A percentile compares a stretch with the other conserved stretches of the same genome.
Conservation (phyloP, 345 rosid species). For the Bruguiera sexangula region DNA sequence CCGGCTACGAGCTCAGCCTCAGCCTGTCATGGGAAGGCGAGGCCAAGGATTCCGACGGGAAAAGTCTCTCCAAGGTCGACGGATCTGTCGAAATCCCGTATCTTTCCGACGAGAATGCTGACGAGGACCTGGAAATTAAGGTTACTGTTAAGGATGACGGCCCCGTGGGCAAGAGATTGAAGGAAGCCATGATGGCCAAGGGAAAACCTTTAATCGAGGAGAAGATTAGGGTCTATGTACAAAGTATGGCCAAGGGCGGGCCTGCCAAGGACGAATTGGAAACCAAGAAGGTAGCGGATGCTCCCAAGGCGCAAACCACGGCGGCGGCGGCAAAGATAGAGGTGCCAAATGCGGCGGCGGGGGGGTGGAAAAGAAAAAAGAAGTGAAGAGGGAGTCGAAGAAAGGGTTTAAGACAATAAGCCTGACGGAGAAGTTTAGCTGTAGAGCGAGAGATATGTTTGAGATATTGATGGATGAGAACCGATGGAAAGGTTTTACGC, state of each 20-base stretch:
- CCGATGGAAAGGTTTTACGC: constrained; percentile 91
- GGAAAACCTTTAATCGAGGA: constrained; percentile 70
- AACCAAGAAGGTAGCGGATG: constrained; percentile 43
- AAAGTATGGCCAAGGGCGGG: constrained; percentile 80
- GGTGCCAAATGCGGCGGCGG: constrained; percentile 19
- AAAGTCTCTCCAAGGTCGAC: constrained; percentile 50
- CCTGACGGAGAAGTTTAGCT: constrained; percentile 81
- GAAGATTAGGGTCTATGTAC: constrained; percentile 64
- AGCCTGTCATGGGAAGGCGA: constrained; percentile 81
- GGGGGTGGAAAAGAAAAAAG: constrained; percentile 39
- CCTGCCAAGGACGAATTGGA: constrained; percentile 87
- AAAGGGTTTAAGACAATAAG: constrained; percentile 69
- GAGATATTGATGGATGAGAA: constrained; percentile 98
- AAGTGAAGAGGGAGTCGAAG: constrained; percentile 37
- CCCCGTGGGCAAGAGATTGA: constrained; percentile 61
- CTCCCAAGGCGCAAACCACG: too few species aligned
- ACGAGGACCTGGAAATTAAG: constrained; percentile 84
- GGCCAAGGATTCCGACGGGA: constrained; percentile 71
- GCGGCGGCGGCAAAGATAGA: not conserved
- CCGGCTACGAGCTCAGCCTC: constrained; percentile 81
- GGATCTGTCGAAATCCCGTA: constrained; percentile 87
- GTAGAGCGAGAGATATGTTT: constrained; percentile 71
- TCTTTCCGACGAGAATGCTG: constrained; percentile 95
- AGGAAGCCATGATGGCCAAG: constrained; percentile 70
- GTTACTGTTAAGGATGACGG: constrained; percentile 79